Percentiles rank a stretch among this genome's conserved stretches.
phyloP scores from a whole-genome alignment of 192 early-diverging fungal species.

The Podila minutissima region DNA sequence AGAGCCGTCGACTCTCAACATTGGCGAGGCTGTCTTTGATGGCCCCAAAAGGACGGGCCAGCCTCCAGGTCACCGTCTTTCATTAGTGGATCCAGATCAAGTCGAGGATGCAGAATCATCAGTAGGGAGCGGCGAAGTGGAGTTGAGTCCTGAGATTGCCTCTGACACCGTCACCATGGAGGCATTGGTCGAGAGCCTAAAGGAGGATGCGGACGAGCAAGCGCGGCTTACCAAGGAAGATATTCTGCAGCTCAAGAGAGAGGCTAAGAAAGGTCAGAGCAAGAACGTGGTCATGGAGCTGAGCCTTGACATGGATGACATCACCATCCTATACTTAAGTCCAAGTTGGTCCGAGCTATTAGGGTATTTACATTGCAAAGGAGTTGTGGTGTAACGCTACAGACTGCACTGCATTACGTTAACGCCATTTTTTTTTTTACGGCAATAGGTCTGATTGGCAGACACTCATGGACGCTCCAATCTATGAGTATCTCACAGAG shows the following conservation, averaged over 20 bases:
- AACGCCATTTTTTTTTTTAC: constrained; percentile 6
- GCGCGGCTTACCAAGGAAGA: constrained; percentile 45
- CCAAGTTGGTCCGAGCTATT: constrained; percentile 75
- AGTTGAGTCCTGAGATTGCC: constrained; percentile 10
- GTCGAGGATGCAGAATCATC: not conserved
- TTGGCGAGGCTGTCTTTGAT: not conserved
- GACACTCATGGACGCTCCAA: constrained; percentile 54
- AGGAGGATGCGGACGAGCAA: constrained; percentile 23
- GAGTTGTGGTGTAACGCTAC: not conserved
- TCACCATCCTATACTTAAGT: constrained; percentile 69
- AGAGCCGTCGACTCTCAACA: not conserved
- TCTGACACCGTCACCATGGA: constrained; percentile 26
- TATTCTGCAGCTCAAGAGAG: constrained; percentile 61
- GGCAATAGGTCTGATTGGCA: constrained; percentile 57
- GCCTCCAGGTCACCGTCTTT: no score
- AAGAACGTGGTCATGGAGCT: constrained; percentile 84
- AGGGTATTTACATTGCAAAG: constrained; percentile 59
- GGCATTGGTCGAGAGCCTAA: constrained; percentile 20
- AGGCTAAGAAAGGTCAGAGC: constrained; percentile 74
- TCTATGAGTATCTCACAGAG: constrained; percentile 62
- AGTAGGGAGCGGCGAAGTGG: not conserved
- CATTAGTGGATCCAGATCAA: not conserved
- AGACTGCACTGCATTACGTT: not conserved
- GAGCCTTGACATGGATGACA: constrained; percentile 58
- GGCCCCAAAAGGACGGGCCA: no score